Evolutionary conservation across 257 asterid genomes (phyloP).

Genomic region (Nicotiana paniculata): DNA sequence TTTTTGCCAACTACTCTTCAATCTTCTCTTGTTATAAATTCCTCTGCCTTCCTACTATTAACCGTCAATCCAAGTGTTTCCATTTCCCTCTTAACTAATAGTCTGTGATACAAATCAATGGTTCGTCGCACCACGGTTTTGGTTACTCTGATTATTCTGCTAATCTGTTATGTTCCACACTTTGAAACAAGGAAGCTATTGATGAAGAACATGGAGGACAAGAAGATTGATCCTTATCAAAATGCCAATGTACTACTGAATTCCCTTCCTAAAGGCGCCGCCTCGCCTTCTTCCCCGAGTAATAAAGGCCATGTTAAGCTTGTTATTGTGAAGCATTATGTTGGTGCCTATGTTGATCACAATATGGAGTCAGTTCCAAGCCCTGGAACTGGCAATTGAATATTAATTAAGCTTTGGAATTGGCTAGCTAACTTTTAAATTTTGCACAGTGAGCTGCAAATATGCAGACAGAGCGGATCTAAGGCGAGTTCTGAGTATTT

Average conservation of each 20-base stretch:
- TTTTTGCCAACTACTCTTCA: neutral
- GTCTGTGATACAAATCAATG: neutral
- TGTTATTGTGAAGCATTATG: neutral
- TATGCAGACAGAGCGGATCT: neutral
- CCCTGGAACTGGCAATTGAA: conserved; percentile 21
- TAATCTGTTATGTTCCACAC: conserved; percentile 11
- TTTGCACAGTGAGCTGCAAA: neutral
- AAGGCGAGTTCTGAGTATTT: neutral
- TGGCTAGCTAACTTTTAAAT: neutral
- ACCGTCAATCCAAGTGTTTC: neutral
- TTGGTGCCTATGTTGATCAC: neutral
- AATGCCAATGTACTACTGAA: neutral
- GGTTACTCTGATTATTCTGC: conserved; percentile 8
- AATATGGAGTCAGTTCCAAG: conserved; percentile 24
- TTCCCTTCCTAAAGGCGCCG: conserved; percentile 16
- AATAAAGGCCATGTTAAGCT: conserved; percentile 5
- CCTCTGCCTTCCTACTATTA: neutral
- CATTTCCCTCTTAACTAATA: neutral
- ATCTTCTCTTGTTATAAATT: neutral
- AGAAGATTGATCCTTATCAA: neutral
- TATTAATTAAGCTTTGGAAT: conserved; percentile 6
- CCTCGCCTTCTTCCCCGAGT: conserved; percentile 22
- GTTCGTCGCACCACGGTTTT: neutral
- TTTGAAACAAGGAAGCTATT: conserved; percentile 26
- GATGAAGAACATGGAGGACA: neutral